Base-by-base conservation (phyloP, 2,329 filamentous ascomycete species). In the Davidsoniella australis region DNA sequence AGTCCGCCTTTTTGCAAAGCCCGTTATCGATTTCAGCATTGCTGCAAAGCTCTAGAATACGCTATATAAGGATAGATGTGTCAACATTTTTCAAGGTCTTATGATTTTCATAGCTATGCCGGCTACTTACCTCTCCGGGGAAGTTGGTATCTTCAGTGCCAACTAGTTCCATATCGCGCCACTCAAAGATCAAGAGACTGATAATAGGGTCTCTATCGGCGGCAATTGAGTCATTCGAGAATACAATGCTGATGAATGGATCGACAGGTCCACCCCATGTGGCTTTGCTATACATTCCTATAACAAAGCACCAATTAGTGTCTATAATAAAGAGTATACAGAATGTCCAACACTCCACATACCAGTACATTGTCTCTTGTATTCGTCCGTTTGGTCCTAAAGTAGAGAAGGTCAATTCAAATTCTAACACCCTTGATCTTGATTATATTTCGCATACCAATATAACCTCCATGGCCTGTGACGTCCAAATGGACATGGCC, bases 141-240 rank as follows among this genome's bases (percentile, higher is more conserved):
- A 72, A 71, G 14, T 71, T 64, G 24, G 70, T 69, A 46, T 76
- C 68, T 36, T 73, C 72, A 52, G 82, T 72, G 41, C 89, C 88
- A 55, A 98, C 78, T 49, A 89, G 70, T 47, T 76, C 67, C 61
- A 83, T 79, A 61, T 98, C 91, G 56, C 75, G 79, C 85, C 88
- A 98, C 66, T 98, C 89, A 63, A 94, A 98, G 55, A 98, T 81
- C 47, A 94, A 72, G 57, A 95, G 66, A 63, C 86, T 93, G 55
- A 87, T 81, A 41, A 85, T 70, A 4, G 84, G 82, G 61, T 94
- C 82, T 42, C 73, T 68, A 20, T 53, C 58, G 50, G 79, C 70
- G 29, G 74, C 72, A 51, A 73, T 67, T 58, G 75, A 62, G 66
- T 70, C 60, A 66, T 72, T 64, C 39, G 82, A 66, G 59, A 94